These are phyloP conservation scores for Fusarium neocosmosporiellum DNA, from an alignment of 2,329 filamentous ascomycete genomes.

Conservation along the genomic window DNA sequence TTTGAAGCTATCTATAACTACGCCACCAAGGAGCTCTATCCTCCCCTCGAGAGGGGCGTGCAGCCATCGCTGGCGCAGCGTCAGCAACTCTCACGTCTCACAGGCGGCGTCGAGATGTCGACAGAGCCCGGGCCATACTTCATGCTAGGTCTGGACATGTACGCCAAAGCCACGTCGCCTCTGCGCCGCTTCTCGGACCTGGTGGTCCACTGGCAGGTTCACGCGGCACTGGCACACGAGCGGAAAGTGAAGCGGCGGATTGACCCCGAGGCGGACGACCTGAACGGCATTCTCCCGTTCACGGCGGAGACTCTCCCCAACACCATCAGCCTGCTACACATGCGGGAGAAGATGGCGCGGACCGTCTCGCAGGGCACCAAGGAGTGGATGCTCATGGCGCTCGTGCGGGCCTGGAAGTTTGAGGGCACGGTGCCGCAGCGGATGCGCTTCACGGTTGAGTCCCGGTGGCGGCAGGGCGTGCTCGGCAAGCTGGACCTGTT, in stretches of 20 bases:
- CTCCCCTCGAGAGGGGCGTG: slow-evolving; percentile 45
- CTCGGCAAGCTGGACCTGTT: slow-evolving; percentile 63
- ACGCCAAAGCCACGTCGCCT: slow-evolving; percentile 73
- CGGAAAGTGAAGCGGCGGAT: slow-evolving; percentile 46
- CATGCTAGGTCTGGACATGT: slow-evolving; percentile 68
- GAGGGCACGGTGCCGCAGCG: slow-evolving; percentile 60
- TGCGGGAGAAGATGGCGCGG: slow-evolving; percentile 64
- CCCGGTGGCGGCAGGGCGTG: slow-evolving; percentile 50
- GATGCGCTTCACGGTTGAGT: slow-evolving; percentile 61
- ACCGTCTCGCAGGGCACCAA: slow-evolving; percentile 56
- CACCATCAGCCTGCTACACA: slow-evolving; percentile 61
- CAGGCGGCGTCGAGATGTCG: slow-evolving; percentile 64
- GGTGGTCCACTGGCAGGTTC: slow-evolving; percentile 74
- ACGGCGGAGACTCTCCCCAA: slow-evolving; percentile 52
- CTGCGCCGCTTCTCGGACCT: slow-evolving; percentile 74
- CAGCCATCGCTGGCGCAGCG: slow-evolving; percentile 48
- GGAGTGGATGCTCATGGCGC: slow-evolving; percentile 69
- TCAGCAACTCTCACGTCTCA: slow-evolving; percentile 45
- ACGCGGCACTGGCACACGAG: slow-evolving; percentile 65
- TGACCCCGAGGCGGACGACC: slow-evolving; percentile 41
- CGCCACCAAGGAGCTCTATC: slow-evolving; percentile 50
- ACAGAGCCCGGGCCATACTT: slow-evolving; percentile 66
- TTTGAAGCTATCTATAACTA: slow-evolving; percentile 50
- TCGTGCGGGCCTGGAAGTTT: slow-evolving; percentile 70
- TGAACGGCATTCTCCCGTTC: slow-evolving; percentile 60